Evolutionary conservation across 768 basidiomycete genomes (phyloP).

Genomic region (Amanita subjunquillea): DNA sequence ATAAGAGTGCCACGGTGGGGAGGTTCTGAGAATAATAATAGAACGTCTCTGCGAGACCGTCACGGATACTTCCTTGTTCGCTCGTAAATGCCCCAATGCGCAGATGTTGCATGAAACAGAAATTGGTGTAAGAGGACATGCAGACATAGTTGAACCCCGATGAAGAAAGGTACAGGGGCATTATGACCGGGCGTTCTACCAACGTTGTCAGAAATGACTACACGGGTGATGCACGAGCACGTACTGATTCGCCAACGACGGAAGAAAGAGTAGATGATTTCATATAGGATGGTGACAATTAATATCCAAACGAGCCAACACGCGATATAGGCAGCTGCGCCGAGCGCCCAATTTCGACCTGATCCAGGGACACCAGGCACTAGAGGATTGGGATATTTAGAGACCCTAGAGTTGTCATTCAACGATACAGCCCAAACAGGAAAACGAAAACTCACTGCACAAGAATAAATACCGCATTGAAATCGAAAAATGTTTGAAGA

Average conservation of each 20-base stretch:
- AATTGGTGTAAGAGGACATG: conserved; percentile 74
- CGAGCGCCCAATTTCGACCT: conserved; percentile 74
- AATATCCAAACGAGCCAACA: conserved; percentile 73
- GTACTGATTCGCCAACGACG: conserved; percentile 73
- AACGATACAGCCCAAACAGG: conserved; percentile 3
- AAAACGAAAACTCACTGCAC: conserved; percentile 54
- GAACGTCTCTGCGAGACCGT: conserved; percentile 69
- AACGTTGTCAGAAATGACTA: conserved; percentile 6
- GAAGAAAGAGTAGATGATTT: conserved; percentile 63
- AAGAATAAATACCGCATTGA: conserved; percentile 78
- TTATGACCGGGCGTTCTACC: conserved; percentile 71
- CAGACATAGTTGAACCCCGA: conserved; percentile 66
- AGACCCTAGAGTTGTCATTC: conserved; percentile 36
- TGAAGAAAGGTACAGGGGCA: conserved; percentile 77
- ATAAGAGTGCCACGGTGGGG: conserved; percentile 69
- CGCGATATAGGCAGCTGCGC: conserved; percentile 71
- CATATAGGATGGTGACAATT: conserved; percentile 67
- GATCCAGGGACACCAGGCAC: conserved; percentile 62
- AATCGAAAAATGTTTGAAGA: conserved; percentile 80
- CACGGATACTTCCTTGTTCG: conserved; percentile 33
- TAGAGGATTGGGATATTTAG: conserved; percentile 62
- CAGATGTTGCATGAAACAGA: conserved; percentile 76
- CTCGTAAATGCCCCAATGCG: conserved; percentile 58
- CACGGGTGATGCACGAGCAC: conserved; percentile 21
- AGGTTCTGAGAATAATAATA: conserved; percentile 80